Percentiles rank a stretch among this genome's conserved stretches.
Evolutionary conservation across 2,329 filamentous ascomycete species (phyloP).

Genomic region (Talaromyces piceae): DNA sequence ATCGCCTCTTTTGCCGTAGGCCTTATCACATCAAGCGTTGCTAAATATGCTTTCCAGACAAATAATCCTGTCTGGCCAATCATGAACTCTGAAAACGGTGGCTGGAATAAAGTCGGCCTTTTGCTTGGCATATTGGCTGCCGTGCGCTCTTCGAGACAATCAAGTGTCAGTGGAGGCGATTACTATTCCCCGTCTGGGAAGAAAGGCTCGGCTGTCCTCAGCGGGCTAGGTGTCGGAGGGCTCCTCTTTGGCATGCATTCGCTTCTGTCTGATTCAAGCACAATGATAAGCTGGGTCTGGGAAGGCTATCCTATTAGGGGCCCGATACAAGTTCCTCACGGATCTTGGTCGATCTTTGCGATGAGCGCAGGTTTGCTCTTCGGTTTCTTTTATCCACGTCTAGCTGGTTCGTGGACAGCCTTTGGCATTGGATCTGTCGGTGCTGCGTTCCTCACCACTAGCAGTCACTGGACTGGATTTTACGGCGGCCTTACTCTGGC

Average conservation of each 20-base stretch:
- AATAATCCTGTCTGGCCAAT: conserved; percentile 98
- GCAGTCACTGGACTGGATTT: conserved; percentile 80
- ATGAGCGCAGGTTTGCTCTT: conserved; percentile 77
- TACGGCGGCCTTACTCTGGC: conserved; percentile 71
- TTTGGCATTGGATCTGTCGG: conserved; percentile 73
- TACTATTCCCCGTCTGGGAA: conserved; percentile 46
- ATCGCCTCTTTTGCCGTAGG: conserved; percentile 75
- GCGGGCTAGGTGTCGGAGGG: conserved; percentile 72
- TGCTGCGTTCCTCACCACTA: conserved; percentile 68
- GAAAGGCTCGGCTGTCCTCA: conserved; percentile 61
- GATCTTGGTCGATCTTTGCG: conserved; percentile 72
- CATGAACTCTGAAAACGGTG: conserved; percentile 81
- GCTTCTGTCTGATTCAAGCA: conserved; percentile 90
- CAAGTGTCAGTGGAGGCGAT: conserved; percentile 41
- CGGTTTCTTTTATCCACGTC: conserved; percentile 63
- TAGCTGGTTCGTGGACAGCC: conserved; percentile 70
- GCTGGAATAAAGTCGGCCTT: conserved; percentile 82
- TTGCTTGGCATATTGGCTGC: conserved; percentile 67
- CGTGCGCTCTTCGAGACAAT: conserved; percentile 64
- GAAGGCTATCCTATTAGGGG: conserved; percentile 88
- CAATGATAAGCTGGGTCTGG: conserved; percentile 98
- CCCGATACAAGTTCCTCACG: conserved; percentile 82
- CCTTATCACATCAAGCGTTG: conserved; percentile 73
- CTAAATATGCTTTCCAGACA: conserved; percentile 88
- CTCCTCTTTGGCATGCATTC: conserved; percentile 87